A percentile compares a stretch with the other conserved stretches of the same genome.
Conservation (phyloP, 2,329 filamentous ascomycete species). For the Aspergillus pseudonomiae region DNA sequence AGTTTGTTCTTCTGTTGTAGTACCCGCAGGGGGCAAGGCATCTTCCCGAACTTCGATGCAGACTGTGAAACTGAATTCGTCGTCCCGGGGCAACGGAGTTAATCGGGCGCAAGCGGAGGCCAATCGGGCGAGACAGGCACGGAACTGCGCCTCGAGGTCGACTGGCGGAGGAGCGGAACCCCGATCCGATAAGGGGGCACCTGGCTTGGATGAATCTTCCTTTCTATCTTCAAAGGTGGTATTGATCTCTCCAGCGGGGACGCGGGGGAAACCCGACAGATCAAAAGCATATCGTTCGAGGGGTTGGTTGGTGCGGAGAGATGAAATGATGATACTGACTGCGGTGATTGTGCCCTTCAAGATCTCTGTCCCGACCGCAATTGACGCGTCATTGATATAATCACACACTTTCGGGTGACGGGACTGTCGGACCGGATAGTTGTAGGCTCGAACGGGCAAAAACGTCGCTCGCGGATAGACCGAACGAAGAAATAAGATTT, state of each 20-base stretch:
- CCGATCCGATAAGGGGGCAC: conserved; percentile 29
- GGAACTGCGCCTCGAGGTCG: conserved; percentile 54
- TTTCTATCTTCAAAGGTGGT: conserved; percentile 52
- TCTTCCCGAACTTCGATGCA: conserved; percentile 53
- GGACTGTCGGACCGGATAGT: conserved; percentile 80
- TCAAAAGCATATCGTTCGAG: conserved; percentile 65
- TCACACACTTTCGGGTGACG: conserved; percentile 82
- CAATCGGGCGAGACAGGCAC: conserved; percentile 49
- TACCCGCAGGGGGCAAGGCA: conserved; percentile 50
- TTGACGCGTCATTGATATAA: conserved; percentile 81
- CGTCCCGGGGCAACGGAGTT: conserved; percentile 47
- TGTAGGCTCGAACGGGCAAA: conserved; percentile 77
- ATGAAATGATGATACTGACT: conserved; percentile 61
- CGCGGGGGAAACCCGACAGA: conserved; percentile 58
- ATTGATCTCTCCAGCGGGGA: conserved; percentile 52
- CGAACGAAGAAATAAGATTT: conserved; percentile 77
- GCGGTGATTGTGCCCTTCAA: conserved; percentile 60
- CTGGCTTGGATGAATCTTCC: conserved; percentile 38
- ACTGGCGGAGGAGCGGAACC: conserved; percentile 35
- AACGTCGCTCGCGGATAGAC: conserved; percentile 81
- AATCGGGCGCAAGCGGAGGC: conserved; percentile 48
- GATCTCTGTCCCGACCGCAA: conserved; percentile 71
- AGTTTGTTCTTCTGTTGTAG: conserved; percentile 54
- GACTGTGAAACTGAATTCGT: conserved; percentile 54
- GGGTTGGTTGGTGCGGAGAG: conserved; percentile 52